A percentile compares a stretch with the other conserved stretches of the same genome.
Conservation (phyloP, 2,329 filamentous ascomycete genomes). For the Cercospora zeae-maydis region DNA sequence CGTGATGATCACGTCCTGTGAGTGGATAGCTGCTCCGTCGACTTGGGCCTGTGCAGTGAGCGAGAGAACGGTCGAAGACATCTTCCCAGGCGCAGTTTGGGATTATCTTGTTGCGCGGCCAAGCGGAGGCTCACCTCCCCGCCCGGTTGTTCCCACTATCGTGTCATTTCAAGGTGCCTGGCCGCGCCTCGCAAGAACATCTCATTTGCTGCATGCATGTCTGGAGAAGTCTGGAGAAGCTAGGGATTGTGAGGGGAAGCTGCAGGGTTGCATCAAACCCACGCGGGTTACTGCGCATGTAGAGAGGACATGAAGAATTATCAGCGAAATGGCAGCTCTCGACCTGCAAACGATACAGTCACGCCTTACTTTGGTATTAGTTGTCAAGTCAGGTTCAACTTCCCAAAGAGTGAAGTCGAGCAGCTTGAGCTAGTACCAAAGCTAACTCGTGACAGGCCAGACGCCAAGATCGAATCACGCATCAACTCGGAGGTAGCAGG, state of each 20-base stretch:
- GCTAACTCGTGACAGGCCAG: neutral
- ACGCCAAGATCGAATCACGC: neutral
- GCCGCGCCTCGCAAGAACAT: neutral
- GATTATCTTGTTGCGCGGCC: slow-evolving; percentile 8
- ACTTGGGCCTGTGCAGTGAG: neutral
- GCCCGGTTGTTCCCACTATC: neutral
- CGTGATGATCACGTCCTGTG: neutral
- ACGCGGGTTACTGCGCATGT: neutral
- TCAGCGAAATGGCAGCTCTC: neutral
- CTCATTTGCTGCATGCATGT: slow-evolving; percentile 1
- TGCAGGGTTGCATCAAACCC: slow-evolving; percentile 9
- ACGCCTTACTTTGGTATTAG: neutral
- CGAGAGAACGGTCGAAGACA: neutral
- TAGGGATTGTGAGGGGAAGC: slow-evolving; percentile 17
- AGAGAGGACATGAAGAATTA: neutral
- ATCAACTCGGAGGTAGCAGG: neutral
- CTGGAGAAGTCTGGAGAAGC: slow-evolving; percentile 9
- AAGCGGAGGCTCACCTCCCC: slow-evolving; percentile 13
- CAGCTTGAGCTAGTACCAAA: neutral
- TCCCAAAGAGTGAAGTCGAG: neutral
- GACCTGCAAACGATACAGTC: neutral
- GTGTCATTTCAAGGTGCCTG: slow-evolving; percentile 10
- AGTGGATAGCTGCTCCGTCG: neutral
- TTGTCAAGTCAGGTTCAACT: neutral
- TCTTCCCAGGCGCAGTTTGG: neutral